These are phyloP conservation scores for Castanospermum australe DNA, from an alignment of 306 rosid species.

Conservation along the genomic window DNA sequence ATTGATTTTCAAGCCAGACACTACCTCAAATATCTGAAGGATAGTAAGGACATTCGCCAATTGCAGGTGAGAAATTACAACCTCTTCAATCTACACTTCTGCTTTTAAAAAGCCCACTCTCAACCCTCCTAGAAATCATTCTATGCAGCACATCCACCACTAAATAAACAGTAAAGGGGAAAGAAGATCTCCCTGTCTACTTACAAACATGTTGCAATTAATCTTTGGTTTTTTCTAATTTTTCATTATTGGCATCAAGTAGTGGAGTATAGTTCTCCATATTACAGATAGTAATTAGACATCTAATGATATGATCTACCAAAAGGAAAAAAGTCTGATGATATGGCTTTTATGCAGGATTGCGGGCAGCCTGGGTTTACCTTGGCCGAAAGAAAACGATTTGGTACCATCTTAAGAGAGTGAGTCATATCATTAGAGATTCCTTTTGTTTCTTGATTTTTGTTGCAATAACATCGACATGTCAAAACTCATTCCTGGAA, in stretches of 20 bases:
- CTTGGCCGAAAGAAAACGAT: slow-evolving; percentile 80
- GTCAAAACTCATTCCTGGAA: background rate
- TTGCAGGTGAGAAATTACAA: too few relatives aligned
- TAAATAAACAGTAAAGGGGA: too few relatives aligned
- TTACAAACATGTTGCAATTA: background rate
- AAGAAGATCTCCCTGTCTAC: too few relatives aligned
- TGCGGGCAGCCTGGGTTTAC: slow-evolving; percentile 98
- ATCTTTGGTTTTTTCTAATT: background rate
- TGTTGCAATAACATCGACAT: slow-evolving; percentile 14
- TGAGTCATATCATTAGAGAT: slow-evolving; percentile 38
- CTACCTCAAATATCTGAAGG: too few relatives aligned
- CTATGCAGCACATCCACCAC: too few relatives aligned
- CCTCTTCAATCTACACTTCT: too few relatives aligned
- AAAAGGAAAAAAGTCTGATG: too few relatives aligned
- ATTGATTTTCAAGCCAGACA: too few relatives aligned
- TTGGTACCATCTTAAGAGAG: slow-evolving; percentile 81
- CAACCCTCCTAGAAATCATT: too few relatives aligned
- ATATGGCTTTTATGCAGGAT: slow-evolving; percentile 58
- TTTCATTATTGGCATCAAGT: background rate
- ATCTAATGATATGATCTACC: slow-evolving; percentile 16
- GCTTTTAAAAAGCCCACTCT: too few relatives aligned
- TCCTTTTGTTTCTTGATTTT: background rate
- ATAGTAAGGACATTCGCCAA: too few relatives aligned
- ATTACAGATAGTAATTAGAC: slow-evolving; percentile 1
- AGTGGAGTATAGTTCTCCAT: background rate